Conservation (phyloP, 257 asterid genomes). For the Solanum commersonii region DNA sequence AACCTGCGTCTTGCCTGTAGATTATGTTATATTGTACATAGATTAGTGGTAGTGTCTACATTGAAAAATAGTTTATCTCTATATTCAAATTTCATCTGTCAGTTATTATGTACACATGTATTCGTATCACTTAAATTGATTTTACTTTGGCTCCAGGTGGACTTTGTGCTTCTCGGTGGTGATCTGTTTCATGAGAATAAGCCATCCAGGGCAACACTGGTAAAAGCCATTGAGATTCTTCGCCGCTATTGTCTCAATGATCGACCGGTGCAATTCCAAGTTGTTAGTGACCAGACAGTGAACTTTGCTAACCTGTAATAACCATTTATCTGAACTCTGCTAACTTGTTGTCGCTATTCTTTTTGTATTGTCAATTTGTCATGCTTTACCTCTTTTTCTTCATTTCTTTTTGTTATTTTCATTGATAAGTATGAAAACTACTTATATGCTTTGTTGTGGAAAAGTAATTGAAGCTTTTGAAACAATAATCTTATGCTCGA, state of each 20-base stretch:
- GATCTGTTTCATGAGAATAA: constrained; percentile 97
- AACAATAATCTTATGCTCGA: background rate
- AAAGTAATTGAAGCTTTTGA: background rate
- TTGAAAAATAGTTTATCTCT: background rate
- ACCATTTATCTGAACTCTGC: constrained; percentile 44
- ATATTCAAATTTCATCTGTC: background rate
- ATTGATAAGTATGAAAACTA: background rate
- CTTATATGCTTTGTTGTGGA: background rate
- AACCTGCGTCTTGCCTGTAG: background rate
- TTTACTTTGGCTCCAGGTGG: constrained; percentile 44
- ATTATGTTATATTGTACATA: background rate
- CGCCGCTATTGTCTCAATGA: constrained; percentile 89
- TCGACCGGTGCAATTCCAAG: constrained; percentile 85
- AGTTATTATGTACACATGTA: background rate
- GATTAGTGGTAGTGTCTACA: background rate
- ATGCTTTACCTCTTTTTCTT: background rate
- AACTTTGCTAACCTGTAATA: constrained; percentile 87
- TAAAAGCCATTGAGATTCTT: constrained; percentile 85
- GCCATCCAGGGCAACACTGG: constrained; percentile 92
- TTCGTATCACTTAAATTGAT: background rate
- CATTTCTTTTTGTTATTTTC: background rate
- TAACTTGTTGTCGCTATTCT: background rate
- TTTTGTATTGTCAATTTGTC: background rate
- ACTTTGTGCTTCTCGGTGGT: constrained; percentile 89
- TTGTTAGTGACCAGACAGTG: constrained; percentile 93